These are phyloP conservation scores for Tetrastigma voinierianum DNA, from an alignment of 164 flowering plant species.

Conservation along the genomic window DNA sequence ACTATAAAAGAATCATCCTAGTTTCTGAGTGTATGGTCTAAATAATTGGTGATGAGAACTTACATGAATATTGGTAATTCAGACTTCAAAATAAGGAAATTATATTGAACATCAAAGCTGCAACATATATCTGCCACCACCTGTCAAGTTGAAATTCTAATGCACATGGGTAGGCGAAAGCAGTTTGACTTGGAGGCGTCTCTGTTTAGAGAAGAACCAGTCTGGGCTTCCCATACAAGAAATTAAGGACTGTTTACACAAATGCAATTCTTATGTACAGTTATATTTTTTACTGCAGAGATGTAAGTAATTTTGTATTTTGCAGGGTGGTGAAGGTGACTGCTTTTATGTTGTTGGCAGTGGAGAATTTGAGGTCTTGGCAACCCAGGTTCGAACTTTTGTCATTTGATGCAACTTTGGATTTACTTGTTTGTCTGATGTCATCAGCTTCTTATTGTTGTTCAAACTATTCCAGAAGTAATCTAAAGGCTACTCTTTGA, in stretches of 20 bases:
- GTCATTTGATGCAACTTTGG: neutral
- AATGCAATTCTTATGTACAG: no score
- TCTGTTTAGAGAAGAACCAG: neutral
- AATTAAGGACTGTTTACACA: neutral
- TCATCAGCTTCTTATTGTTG: neutral
- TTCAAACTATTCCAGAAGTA: neutral
- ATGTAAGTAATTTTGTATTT: slow-evolving; percentile 15
- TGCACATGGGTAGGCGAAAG: neutral
- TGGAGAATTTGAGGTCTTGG: slow-evolving; percentile 96
- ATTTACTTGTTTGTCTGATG: neutral
- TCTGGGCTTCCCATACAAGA: neutral
- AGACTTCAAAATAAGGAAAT: no score
- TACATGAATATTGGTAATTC: no score
- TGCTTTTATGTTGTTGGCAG: slow-evolving; percentile 96
- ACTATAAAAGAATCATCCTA: no score
- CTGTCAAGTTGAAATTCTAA: neutral
- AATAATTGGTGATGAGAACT: no score
- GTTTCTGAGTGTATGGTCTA: no score
- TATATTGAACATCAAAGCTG: no score
- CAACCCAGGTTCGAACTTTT: slow-evolving; percentile 71
- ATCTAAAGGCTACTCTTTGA: neutral
- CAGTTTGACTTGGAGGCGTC: neutral
- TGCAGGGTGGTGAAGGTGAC: slow-evolving; percentile 99
- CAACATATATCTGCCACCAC: no score
- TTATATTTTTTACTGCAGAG: neutral